phyloP scores from a whole-genome alignment of 192 early-diverging fungal genomes.

The Tieghemiomyces parasiticus region DNA sequence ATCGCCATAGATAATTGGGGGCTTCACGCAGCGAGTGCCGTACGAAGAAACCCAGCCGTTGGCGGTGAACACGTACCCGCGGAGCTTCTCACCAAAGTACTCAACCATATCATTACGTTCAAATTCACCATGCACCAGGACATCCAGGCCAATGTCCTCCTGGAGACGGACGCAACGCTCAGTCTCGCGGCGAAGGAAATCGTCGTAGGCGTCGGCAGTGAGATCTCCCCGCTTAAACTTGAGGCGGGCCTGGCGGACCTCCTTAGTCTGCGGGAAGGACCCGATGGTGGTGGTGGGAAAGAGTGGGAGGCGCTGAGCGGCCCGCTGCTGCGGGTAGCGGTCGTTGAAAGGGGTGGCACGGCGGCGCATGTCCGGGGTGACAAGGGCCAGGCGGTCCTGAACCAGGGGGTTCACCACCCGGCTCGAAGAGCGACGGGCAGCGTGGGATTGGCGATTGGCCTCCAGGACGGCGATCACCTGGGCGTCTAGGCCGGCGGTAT shows the following conservation, averaged over 20 bases:
- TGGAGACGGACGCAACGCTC: slow-evolving; percentile 73
- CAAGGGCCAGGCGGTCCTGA: slow-evolving; percentile 47
- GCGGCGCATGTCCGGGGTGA: slow-evolving; percentile 54
- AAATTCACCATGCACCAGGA: slow-evolving; percentile 95
- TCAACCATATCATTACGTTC: slow-evolving; percentile 96
- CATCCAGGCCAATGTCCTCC: slow-evolving; percentile 79
- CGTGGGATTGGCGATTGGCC: slow-evolving; percentile 52
- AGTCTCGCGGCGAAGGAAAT: slow-evolving; percentile 78
- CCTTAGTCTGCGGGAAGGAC: slow-evolving; percentile 96
- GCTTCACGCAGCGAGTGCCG: slow-evolving; percentile 92
- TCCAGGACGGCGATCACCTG: slow-evolving; percentile 49
- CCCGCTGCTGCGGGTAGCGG: slow-evolving; percentile 59
- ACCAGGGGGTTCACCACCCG: slow-evolving; percentile 74
- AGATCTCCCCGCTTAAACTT: slow-evolving; percentile 77
- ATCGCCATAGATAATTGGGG: slow-evolving; percentile 96
- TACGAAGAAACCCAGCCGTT: slow-evolving; percentile 98
- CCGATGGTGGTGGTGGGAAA: slow-evolving; percentile 98
- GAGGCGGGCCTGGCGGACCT: slow-evolving; percentile 83
- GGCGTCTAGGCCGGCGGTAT: slow-evolving; percentile 18
- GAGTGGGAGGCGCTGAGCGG: slow-evolving; percentile 63
- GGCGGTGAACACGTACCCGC: slow-evolving; percentile 87
- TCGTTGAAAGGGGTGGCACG: slow-evolving; percentile 55
- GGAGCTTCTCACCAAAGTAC: slow-evolving; percentile 89
- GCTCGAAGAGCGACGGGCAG: slow-evolving; percentile 54
- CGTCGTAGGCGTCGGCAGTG: slow-evolving; percentile 49